A percentile compares a stretch with the other conserved stretches of the same genome.
These are phyloP conservation scores for Flaveria sonorensis DNA, from an alignment of 129 eudicot genomes.

Conservation along the genomic window DNA sequence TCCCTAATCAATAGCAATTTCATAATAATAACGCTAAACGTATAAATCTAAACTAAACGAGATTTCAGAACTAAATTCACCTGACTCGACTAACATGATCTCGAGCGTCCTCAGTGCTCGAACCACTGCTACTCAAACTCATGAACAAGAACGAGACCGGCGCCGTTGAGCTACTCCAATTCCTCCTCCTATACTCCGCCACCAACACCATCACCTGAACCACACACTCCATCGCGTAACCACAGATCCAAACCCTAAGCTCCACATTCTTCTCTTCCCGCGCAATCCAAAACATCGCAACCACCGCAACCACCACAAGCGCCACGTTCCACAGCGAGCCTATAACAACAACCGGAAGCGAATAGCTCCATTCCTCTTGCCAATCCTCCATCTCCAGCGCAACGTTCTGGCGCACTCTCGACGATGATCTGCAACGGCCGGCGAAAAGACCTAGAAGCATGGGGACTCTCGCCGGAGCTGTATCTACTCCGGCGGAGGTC, in stretches of 20 bases:
- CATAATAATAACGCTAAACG: background rate
- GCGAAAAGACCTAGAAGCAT: constrained; percentile 52
- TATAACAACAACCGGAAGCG: constrained; percentile 70
- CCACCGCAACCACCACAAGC: constrained; percentile 54
- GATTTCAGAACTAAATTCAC: constrained; percentile 1
- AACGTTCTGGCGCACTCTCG: constrained; percentile 15
- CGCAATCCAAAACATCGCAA: constrained; percentile 44
- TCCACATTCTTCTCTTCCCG: constrained; percentile 57
- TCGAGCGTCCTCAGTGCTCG: background rate
- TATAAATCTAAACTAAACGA: too few species aligned
- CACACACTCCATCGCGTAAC: constrained; percentile 58
- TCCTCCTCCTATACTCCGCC: constrained; percentile 60
- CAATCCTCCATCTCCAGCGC: constrained; percentile 1
- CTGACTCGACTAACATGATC: constrained; percentile 24
- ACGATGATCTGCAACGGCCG: constrained; percentile 44
- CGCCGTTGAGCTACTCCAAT: constrained; percentile 11
- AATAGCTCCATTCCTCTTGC: constrained; percentile 70
- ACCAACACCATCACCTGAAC: constrained; percentile 68
- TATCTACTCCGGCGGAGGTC: background rate
- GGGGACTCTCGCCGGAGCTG: constrained; percentile 30
- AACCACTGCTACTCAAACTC: constrained; percentile 4
- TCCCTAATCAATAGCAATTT: background rate
- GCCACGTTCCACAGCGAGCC: constrained; percentile 63
- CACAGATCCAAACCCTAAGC: constrained; percentile 80
- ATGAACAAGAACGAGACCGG: too few species aligned